phyloP scores from a whole-genome alignment of 306 rosid species.

The Hylodesmum podocarpum region DNA sequence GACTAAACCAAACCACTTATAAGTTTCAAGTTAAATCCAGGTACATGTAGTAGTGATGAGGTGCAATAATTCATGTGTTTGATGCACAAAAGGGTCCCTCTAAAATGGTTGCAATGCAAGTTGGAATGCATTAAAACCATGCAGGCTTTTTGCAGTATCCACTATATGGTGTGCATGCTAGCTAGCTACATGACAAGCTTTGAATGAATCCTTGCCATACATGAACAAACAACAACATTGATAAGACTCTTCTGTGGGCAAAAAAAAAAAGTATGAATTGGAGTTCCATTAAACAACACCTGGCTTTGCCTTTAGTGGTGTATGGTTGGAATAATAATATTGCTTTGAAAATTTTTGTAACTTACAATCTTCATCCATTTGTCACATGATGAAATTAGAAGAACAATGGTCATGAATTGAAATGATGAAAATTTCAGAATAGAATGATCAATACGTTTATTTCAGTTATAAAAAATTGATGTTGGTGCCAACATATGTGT shows the following conservation, averaged over 20 bases:
- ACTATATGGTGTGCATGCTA: conserved; percentile 29
- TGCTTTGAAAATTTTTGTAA: conserved; percentile 27
- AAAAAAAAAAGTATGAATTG: conserved; percentile 26
- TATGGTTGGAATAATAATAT: conserved; percentile 31
- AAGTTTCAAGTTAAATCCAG: conserved; percentile 36
- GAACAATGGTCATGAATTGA: conserved; percentile 5
- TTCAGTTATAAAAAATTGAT: neutral
- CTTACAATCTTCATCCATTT: conserved; percentile 6
- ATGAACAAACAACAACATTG: conserved; percentile 22
- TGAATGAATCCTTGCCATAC: conserved; percentile 25
- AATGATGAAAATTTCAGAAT: conserved; percentile 10
- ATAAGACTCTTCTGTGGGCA: conserved; percentile 27
- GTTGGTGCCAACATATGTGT: neutral
- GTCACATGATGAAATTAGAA: conserved; percentile 22
- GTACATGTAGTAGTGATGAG: conserved; percentile 31
- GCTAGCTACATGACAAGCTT: conserved; percentile 42
- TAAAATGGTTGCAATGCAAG: conserved; percentile 35
- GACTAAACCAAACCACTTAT: too few relatives aligned
- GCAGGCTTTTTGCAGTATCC: conserved; percentile 51
- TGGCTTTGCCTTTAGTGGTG: conserved; percentile 13
- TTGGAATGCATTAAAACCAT: conserved; percentile 42
- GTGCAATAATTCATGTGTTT: conserved; percentile 36
- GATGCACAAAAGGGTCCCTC: conserved; percentile 37
- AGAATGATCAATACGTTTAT: neutral
- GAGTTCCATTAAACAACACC: conserved; percentile 34